Percentiles rank a stretch among this genome's conserved stretches.
Evolutionary conservation across 148 eudicot species (phyloP).

Genomic region (Nepenthes mirabilis): DNA sequence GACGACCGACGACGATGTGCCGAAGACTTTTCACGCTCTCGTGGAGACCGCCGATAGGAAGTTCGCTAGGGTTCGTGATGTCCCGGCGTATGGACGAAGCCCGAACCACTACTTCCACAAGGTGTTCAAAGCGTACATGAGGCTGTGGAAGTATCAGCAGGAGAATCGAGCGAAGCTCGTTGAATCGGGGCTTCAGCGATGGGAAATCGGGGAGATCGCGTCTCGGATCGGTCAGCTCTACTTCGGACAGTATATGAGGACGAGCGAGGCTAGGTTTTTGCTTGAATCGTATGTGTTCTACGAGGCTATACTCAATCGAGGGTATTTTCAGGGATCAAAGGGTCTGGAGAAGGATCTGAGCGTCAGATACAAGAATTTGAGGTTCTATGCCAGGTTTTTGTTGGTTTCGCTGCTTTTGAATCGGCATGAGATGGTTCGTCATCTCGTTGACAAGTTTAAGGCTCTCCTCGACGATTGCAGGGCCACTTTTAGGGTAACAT

Average conservation of each 20-base stretch:
- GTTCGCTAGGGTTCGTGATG: conserved; percentile 68
- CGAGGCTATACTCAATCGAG: conserved; percentile 61
- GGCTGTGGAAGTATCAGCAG: conserved; percentile 81
- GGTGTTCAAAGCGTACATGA: conserved; percentile 79
- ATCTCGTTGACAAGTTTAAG: conserved; percentile 58
- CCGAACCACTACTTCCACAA: conserved; percentile 41
- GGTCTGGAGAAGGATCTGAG: conserved; percentile 28
- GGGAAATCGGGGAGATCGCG: conserved; percentile 97
- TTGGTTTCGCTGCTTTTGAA: conserved; percentile 68
- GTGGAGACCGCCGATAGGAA: conserved; percentile 67
- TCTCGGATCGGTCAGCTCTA: conserved; percentile 90
- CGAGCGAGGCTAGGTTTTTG: conserved; percentile 68
- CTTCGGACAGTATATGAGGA: conserved; percentile 72
- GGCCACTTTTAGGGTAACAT: conserved; percentile 44
- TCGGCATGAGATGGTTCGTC: conserved; percentile 38
- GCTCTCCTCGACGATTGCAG: conserved; percentile 58
- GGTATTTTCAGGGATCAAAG: conserved; percentile 37
- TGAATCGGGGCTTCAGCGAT: conserved; percentile 58
- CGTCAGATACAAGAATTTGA: conserved; percentile 79
- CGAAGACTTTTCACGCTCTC: conserved; percentile 35
- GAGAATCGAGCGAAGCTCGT: conserved; percentile 44
- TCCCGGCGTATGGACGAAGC: conserved; percentile 38
- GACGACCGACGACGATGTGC: conserved; percentile 22
- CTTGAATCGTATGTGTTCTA: conserved; percentile 74
- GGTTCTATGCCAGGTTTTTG: conserved; percentile 86